These are phyloP conservation scores for Drosera capensis DNA, from an alignment of 148 eudicot species.

Conservation along the genomic window DNA sequence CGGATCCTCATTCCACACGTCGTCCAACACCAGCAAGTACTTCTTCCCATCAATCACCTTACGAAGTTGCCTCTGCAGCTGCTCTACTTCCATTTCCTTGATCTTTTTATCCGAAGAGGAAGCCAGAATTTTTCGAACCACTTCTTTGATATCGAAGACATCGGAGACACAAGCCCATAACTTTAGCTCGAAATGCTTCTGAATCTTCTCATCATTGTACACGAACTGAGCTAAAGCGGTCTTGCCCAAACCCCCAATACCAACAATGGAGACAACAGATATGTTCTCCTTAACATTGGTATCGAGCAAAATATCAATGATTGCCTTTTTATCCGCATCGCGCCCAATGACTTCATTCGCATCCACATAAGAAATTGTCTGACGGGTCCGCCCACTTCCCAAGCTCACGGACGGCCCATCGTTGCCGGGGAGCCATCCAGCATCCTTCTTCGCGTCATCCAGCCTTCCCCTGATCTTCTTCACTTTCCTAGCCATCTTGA, in stretches of 20 bases:
- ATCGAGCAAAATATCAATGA: constrained; percentile 2
- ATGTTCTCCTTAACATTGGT: neutral
- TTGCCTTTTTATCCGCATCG: constrained; percentile 11
- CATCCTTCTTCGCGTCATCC: neutral
- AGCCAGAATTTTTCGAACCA: no score
- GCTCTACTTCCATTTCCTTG: no score
- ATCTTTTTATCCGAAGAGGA: no score
- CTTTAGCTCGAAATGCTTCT: constrained; percentile 8
- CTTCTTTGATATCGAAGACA: neutral
- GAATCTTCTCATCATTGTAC: constrained; percentile 10
- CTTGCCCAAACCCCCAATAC: constrained; percentile 17
- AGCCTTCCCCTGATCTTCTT: constrained; percentile 2
- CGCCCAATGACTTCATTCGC: constrained; percentile 10
- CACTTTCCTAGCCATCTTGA: neutral
- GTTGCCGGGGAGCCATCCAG: neutral
- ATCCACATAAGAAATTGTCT: constrained; percentile 8
- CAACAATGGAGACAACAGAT: constrained; percentile 10
- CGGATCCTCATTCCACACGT: constrained; percentile 10
- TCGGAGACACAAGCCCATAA: constrained; percentile 16
- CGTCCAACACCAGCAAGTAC: constrained; percentile 12
- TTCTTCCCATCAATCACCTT: constrained; percentile 1
- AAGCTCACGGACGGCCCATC: neutral
- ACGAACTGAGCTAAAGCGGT: constrained; percentile 14
- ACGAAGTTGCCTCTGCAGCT: no score
- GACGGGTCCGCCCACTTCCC: constrained; percentile 3